A percentile compares a stretch with the other conserved stretches of the same genome.
Conservation (phyloP, 1,284 basidiomycete genomes). For the Caloboletus inedulis region DNA sequence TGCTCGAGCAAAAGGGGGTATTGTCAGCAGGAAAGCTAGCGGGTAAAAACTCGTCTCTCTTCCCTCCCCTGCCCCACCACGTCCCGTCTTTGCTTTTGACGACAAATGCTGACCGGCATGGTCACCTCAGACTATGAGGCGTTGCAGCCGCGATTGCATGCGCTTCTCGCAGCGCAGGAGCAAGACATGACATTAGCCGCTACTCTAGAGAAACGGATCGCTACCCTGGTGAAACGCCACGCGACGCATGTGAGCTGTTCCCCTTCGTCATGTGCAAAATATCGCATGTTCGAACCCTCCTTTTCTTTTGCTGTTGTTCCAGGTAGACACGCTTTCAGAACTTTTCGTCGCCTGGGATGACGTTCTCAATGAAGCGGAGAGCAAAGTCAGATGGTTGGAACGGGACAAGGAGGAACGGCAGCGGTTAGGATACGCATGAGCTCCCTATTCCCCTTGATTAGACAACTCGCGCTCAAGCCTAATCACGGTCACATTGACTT, state of each 20-base stretch:
- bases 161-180: constrained; percentile 54
- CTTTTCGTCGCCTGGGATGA: constrained; percentile 81
- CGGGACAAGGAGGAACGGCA: constrained; percentile 54
- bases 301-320: not conserved
- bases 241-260: constrained; percentile 55
- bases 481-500: not conserved
- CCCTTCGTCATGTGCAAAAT: not conserved
- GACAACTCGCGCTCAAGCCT: not conserved
- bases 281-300: not conserved
- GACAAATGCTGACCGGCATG: not conserved
- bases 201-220: constrained; percentile 62
- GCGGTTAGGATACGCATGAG: constrained; percentile 50
- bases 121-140: constrained; percentile 52
- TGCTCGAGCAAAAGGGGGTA: constrained; percentile 65
- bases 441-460: not conserved
- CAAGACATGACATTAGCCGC: constrained; percentile 54
- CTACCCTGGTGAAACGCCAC: constrained; percentile 60
- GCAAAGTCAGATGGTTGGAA: constrained; percentile 52
- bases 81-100: too few species aligned
- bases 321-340: constrained; percentile 77
- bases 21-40: constrained; percentile 66
- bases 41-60: constrained; percentile 36
- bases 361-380: constrained; percentile 59
- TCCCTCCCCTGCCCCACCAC: too few species aligned
- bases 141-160: constrained; percentile 57